Conservation (phyloP, 345 rosid genomes). For the Eucalyptus polybractea region DNA sequence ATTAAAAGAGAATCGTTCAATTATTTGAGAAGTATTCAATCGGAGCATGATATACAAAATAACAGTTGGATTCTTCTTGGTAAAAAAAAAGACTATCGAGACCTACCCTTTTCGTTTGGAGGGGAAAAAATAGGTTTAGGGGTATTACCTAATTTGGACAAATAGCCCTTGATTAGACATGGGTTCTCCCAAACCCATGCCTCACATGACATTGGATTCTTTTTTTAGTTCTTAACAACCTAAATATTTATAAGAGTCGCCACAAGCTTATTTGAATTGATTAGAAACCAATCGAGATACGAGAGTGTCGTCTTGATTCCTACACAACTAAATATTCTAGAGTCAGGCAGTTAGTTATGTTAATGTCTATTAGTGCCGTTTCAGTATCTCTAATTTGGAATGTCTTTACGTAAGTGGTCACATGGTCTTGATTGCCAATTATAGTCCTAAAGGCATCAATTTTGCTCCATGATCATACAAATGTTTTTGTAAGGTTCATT, state of each 20-base stretch:
- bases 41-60: not conserved
- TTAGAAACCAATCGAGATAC: fast-evolving
- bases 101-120: not conserved
- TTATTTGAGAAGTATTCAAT: not conserved
- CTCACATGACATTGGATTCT: fast-evolving
- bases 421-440: not conserved
- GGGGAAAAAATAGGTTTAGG: not conserved
- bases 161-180: not conserved
- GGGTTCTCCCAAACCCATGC: not conserved
- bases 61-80: not conserved
- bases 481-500: not conserved
- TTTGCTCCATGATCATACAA: not conserved
- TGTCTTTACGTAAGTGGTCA: too few relatives aligned
- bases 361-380: not conserved
- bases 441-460: not conserved
- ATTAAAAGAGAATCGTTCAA: not conserved
- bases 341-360: fast-evolving
- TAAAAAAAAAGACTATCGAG: fast-evolving
- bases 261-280: fast-evolving
- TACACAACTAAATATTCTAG: not conserved
- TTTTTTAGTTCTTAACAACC: not conserved
- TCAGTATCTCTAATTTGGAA: too few relatives aligned
- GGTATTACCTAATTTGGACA: not conserved
- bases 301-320: fast-evolving
- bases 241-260: not conserved